These are phyloP conservation scores for Gynandropsis gynandra DNA, from an alignment of 345 rosid species.

Conservation along the genomic window DNA sequence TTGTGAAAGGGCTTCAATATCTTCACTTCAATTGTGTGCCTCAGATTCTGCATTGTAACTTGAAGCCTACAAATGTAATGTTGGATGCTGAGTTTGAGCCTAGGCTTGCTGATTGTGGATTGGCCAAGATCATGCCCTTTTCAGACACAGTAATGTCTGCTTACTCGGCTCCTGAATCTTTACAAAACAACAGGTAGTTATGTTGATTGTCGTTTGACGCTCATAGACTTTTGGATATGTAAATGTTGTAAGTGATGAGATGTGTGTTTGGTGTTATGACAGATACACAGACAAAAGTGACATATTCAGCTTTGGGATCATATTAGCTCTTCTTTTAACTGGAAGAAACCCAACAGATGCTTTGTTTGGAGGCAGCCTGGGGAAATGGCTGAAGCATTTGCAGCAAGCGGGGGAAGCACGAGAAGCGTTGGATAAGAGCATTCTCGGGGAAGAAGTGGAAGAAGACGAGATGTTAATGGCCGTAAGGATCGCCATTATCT, in stretches of 20 bases:
- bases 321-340: slow-evolving; percentile 72
- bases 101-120: slow-evolving; percentile 68
- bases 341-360: slow-evolving; percentile 70
- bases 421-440: slow-evolving; percentile 75
- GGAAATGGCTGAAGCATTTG: slow-evolving; percentile 76
- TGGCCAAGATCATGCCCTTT: slow-evolving; percentile 59
- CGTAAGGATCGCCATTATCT: slow-evolving; percentile 72
- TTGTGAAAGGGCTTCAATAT: slow-evolving; percentile 81
- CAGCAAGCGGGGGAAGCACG: slow-evolving; percentile 78
- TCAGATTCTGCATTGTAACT: slow-evolving; percentile 66
- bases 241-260: not conserved
- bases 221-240: too few species aligned
- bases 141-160: slow-evolving; percentile 37
- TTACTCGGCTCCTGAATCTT: slow-evolving; percentile 74
- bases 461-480: slow-evolving; percentile 99
- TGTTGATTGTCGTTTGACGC: not conserved
- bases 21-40: slow-evolving; percentile 60
- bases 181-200: slow-evolving; percentile 53
- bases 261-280: slow-evolving; percentile 15
- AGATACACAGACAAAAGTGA: slow-evolving; percentile 89
- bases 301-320: slow-evolving; percentile 90
- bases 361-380: slow-evolving; percentile 63
- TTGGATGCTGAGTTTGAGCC: slow-evolving; percentile 92
- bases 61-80: slow-evolving; percentile 88
- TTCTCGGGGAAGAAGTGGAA: slow-evolving; percentile 85